phyloP scores from a whole-genome alignment of 129 eudicot species.

The Calendula officinalis region DNA sequence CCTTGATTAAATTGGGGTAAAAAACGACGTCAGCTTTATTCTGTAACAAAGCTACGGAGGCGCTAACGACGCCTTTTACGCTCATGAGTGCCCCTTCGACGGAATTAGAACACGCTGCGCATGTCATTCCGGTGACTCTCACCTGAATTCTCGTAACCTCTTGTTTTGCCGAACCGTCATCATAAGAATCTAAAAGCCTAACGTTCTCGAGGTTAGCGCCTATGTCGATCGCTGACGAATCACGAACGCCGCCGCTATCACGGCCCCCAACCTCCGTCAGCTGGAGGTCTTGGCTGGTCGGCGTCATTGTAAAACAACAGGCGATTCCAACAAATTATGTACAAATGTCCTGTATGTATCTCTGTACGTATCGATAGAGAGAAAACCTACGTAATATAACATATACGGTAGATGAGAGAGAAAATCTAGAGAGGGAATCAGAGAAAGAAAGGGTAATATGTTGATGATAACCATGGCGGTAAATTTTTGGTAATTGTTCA shows the following conservation, averaged over 20 bases:
- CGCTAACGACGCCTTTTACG: conserved; percentile 58
- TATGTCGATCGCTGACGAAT: conserved; percentile 32
- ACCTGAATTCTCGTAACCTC: conserved; percentile 54
- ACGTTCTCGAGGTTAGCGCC: conserved; percentile 53
- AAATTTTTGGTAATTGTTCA: not conserved
- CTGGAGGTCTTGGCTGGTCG: conserved; percentile 48
- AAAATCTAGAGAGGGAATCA: conserved; percentile 13
- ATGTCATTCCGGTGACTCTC: conserved; percentile 83
- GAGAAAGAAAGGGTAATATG: conserved; percentile 8
- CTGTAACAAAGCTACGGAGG: conserved; percentile 83
- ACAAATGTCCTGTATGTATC: conserved; percentile 4
- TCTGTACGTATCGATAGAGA: not conserved
- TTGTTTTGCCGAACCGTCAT: conserved; percentile 8
- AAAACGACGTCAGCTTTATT: conserved; percentile 67
- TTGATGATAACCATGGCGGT: conserved; percentile 11
- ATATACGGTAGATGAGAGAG: conserved; percentile 7
- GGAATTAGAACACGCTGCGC: conserved; percentile 85
- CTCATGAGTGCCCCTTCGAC: conserved; percentile 70
- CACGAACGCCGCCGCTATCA: conserved; percentile 22
- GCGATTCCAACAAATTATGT: conserved; percentile 11
- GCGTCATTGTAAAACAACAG: conserved; percentile 46
- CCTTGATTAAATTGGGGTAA: conserved; percentile 51
- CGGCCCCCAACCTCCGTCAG: conserved; percentile 39
- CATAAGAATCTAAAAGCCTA: conserved; percentile 57
- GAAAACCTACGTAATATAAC: conserved; percentile 1